A percentile compares a stretch with the other conserved stretches of the same genome.
Conservation (phyloP, 2,329 filamentous ascomycete species). For the Lecanicillium sp. region DNA sequence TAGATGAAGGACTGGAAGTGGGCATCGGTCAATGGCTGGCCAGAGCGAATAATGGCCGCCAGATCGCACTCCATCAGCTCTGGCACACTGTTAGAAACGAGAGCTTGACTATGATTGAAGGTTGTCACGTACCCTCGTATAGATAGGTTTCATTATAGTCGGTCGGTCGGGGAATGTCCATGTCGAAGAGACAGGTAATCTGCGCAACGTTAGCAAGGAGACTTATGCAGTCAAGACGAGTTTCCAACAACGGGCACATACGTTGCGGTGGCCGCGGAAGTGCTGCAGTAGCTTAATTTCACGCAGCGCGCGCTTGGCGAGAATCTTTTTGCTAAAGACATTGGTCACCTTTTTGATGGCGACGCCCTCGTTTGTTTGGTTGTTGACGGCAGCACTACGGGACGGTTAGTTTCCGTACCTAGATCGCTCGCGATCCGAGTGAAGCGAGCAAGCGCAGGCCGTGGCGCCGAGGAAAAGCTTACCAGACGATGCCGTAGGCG, state of each 20-base stretch:
- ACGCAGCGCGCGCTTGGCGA: constrained; percentile 92
- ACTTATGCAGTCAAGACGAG: too few relatives aligned
- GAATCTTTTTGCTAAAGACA: constrained; percentile 99
- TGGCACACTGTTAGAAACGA: constrained; percentile 25
- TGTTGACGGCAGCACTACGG: constrained; percentile 83
- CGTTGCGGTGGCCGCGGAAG: constrained; percentile 84
- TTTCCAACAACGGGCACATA: constrained; percentile 39
- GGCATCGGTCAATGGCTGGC: constrained; percentile 92
- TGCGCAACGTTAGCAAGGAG: constrained; percentile 35
- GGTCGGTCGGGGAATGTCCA: constrained; percentile 95
- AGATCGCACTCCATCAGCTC: constrained; percentile 99
- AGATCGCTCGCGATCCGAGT: not conserved
- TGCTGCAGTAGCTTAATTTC: constrained; percentile 99
- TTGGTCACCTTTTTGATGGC: constrained; percentile 99
- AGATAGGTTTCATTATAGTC: constrained; percentile 99
- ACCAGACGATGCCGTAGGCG: constrained; percentile 98
- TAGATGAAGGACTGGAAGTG: constrained; percentile 99
- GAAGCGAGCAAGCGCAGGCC: not conserved
- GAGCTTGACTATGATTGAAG: too few relatives aligned
- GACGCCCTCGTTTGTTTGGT: constrained; percentile 82
- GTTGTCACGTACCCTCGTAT: constrained; percentile 84
- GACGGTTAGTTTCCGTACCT: constrained; percentile 1
- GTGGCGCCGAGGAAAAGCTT: constrained; percentile 25
- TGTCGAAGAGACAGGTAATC: constrained; percentile 99
- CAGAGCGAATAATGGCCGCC: constrained; percentile 94